phyloP scores from a whole-genome alignment of 768 basidiomycete species.

The Termitomyces sp. region DNA sequence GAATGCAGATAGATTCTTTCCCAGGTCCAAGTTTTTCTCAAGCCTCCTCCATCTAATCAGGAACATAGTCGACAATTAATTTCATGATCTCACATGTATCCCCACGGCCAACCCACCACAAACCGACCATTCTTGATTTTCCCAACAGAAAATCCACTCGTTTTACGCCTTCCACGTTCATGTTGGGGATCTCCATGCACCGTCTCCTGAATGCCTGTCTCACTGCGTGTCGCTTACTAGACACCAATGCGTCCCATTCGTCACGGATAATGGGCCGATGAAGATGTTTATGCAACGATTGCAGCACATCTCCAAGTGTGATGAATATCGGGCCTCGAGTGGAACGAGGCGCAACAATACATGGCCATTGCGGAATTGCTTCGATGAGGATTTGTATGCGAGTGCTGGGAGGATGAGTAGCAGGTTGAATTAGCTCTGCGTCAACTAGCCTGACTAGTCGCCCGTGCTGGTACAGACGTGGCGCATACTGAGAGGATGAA shows the following conservation, averaged over 20 bases:
- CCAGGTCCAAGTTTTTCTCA: too few species aligned
- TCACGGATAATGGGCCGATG: constrained; percentile 34
- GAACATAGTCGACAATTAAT: constrained; percentile 14
- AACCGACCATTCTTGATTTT: constrained; percentile 43
- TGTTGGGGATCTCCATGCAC: constrained; percentile 22
- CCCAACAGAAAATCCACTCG: constrained; percentile 54
- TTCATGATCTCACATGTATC: constrained; percentile 31
- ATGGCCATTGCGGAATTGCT: constrained; percentile 51
- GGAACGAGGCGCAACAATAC: constrained; percentile 39
- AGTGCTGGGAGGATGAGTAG: constrained; percentile 49
- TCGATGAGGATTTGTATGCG: constrained; percentile 53
- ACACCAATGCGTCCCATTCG: constrained; percentile 29
- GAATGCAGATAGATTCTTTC: too few species aligned
- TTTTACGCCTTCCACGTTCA: constrained; percentile 42
- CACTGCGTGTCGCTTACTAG: constrained; percentile 24
- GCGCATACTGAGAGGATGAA: constrained; percentile 40
- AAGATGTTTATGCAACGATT: constrained; percentile 40
- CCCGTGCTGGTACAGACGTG: constrained; percentile 30
- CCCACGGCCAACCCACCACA: constrained; percentile 30
- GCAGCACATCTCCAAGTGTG: constrained; percentile 51
- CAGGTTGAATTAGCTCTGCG: constrained; percentile 32
- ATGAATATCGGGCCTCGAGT: constrained; percentile 45
- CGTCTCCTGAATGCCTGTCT: constrained; percentile 30
- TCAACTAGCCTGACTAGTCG: constrained; percentile 23
- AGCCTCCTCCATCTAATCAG: not conserved